Evolutionary conservation across 1,139 yeast species (phyloP).

Genomic region (Taphrina pruni): DNA sequence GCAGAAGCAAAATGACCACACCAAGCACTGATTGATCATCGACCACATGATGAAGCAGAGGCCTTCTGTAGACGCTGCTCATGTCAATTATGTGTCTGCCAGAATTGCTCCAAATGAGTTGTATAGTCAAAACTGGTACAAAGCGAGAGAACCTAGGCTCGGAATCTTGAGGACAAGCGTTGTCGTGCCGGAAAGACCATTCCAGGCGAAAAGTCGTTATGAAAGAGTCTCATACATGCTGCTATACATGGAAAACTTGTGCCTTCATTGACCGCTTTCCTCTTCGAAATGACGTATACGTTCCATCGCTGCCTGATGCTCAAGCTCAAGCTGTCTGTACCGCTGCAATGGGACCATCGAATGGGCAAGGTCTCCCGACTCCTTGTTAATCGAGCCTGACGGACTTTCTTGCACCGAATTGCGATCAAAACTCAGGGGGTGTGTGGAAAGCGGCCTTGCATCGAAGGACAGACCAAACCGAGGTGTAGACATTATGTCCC

Average conservation of each 20-base stretch:
- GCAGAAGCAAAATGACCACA: no score
- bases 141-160: no score
- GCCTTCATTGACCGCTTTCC: neutral
- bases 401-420: conserved; percentile 4
- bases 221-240: no score
- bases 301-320: conserved; percentile 29
- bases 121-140: no score
- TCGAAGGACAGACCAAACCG: conserved; percentile 19
- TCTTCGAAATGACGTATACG: conserved; percentile 14
- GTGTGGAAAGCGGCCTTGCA: conserved; percentile 13
- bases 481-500: conserved; percentile 6
- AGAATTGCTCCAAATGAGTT: no score
- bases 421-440: conserved; percentile 27
- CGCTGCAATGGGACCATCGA: conserved; percentile 22
- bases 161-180: neutral
- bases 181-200: neutral
- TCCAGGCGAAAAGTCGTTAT: neutral
- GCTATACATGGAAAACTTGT: neutral
- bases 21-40: no score
- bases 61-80: no score
- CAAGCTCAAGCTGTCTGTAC: conserved; percentile 19
- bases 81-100: no score
- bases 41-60: no score
- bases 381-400: neutral
- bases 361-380: neutral